These are phyloP conservation scores for Hemileccinum rubropunctum DNA, from an alignment of 768 basidiomycete species.

Conservation along the genomic window DNA sequence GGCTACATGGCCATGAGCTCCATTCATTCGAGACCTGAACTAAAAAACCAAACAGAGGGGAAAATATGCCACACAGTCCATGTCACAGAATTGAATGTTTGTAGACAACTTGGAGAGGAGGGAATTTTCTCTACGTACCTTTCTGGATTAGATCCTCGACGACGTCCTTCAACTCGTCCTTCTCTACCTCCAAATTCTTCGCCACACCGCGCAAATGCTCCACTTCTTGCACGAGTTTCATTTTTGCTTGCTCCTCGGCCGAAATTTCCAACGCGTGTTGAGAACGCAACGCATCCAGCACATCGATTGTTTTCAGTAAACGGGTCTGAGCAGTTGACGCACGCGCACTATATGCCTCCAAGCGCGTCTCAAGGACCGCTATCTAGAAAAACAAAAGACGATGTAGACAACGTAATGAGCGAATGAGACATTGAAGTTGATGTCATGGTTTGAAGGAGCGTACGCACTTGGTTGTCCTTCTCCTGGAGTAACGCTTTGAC, in stretches of 20 bases:
- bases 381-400: conserved; percentile 21
- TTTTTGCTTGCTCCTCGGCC: conserved; percentile 30
- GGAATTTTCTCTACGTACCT: conserved; percentile 39
- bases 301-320: conserved; percentile 47
- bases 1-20: conserved; percentile 45
- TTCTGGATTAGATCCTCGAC: conserved; percentile 54
- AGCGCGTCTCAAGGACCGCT: conserved; percentile 26
- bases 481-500: conserved; percentile 16
- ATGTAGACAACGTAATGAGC: background rate
- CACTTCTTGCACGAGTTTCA: conserved; percentile 38
- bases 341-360: conserved; percentile 37
- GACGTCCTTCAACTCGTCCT: conserved; percentile 52
- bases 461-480: conserved; percentile 29
- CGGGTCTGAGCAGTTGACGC: conserved; percentile 45
- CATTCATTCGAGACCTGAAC: conserved; percentile 47
- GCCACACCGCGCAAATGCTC: conserved; percentile 33
- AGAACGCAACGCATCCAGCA: conserved; percentile 43
- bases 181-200: conserved; percentile 41
- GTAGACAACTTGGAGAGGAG: background rate
- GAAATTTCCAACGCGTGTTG: conserved; percentile 41
- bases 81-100: conserved; percentile 3
- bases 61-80: background rate
- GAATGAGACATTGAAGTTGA: background rate
- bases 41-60: conserved; percentile 13
- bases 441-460: background rate